phyloP scores from a whole-genome alignment of 2,329 filamentous ascomycete genomes.

The Botryotinia convoluta region DNA sequence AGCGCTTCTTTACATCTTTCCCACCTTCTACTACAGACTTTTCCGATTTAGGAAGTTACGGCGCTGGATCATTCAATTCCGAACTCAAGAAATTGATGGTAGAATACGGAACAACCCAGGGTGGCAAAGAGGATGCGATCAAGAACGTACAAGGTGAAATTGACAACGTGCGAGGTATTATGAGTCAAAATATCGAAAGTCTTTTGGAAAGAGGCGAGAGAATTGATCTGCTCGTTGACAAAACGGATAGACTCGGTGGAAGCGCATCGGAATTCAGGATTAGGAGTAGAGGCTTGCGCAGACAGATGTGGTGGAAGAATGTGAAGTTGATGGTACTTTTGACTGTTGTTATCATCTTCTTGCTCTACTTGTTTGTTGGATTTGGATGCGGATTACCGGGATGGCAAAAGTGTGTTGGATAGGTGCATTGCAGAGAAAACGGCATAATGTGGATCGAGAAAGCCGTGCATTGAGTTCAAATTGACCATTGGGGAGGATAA shows the following conservation, averaged over 20 bases:
- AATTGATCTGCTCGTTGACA: slow-evolving; percentile 91
- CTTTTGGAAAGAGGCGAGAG: slow-evolving; percentile 87
- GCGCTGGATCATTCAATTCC: slow-evolving; percentile 81
- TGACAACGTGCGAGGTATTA: slow-evolving; percentile 86
- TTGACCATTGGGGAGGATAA: neutral
- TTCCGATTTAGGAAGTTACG: slow-evolving; percentile 77
- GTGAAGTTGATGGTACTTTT: slow-evolving; percentile 86
- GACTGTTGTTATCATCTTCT: slow-evolving; percentile 67
- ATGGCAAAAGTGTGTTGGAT: slow-evolving; percentile 38
- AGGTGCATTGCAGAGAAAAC: slow-evolving; percentile 2
- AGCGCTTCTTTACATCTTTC: slow-evolving; percentile 76
- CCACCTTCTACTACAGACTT: slow-evolving; percentile 68
- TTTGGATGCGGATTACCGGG: slow-evolving; percentile 70
- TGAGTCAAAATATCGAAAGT: slow-evolving; percentile 93
- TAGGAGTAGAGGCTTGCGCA: slow-evolving; percentile 77
- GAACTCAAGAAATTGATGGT: slow-evolving; percentile 76
- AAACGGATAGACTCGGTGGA: slow-evolving; percentile 88
- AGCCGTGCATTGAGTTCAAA: neutral
- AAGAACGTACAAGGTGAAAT: slow-evolving; percentile 84
- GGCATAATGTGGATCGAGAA: neutral
- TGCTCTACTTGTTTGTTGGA: slow-evolving; percentile 69
- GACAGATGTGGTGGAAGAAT: slow-evolving; percentile 99
- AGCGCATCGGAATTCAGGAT: slow-evolving; percentile 89
- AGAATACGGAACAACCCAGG: slow-evolving; percentile 76
- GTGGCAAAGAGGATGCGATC: slow-evolving; percentile 76